phyloP scores from a whole-genome alignment of 805 yeast genomes.

The Metschnikowia rubicola region DNA sequence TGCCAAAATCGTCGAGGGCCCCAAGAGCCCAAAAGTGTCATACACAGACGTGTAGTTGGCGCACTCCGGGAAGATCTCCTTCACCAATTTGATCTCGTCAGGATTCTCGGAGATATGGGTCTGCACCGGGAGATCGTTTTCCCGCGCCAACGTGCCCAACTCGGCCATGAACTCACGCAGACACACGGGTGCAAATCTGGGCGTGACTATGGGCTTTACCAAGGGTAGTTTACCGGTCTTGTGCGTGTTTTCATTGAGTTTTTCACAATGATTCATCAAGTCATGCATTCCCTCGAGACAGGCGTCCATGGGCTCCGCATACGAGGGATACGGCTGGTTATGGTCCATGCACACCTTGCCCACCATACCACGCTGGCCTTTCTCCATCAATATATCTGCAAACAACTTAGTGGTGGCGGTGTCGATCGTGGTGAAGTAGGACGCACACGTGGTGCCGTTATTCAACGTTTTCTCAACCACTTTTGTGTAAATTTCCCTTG shows the following conservation, averaged over 20 bases:
- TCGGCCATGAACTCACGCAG: constrained; percentile 55
- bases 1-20: constrained; percentile 71
- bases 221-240: constrained; percentile 28
- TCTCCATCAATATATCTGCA: constrained; percentile 61
- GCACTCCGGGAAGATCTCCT: constrained; percentile 66
- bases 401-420: constrained; percentile 64
- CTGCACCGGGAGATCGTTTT: constrained; percentile 64
- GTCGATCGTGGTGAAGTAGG: constrained; percentile 89
- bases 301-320: constrained; percentile 58
- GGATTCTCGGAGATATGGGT: constrained; percentile 87
- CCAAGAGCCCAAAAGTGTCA: constrained; percentile 56
- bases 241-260: constrained; percentile 46
- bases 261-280: constrained; percentile 54
- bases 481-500: constrained; percentile 58
- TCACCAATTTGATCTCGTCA: constrained; percentile 72
- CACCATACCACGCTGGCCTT: constrained; percentile 84
- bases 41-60: constrained; percentile 75
- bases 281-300: constrained; percentile 50
- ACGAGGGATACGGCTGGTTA: constrained; percentile 61
- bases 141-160: constrained; percentile 56
- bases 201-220: constrained; percentile 79
- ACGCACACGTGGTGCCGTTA: constrained; percentile 88
- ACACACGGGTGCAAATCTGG: constrained; percentile 92
- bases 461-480: constrained; percentile 67
- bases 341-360: constrained; percentile 95